phyloP scores from a whole-genome alignment of 495 filamentous ascomycete species.

The Penicillium pulvis region DNA sequence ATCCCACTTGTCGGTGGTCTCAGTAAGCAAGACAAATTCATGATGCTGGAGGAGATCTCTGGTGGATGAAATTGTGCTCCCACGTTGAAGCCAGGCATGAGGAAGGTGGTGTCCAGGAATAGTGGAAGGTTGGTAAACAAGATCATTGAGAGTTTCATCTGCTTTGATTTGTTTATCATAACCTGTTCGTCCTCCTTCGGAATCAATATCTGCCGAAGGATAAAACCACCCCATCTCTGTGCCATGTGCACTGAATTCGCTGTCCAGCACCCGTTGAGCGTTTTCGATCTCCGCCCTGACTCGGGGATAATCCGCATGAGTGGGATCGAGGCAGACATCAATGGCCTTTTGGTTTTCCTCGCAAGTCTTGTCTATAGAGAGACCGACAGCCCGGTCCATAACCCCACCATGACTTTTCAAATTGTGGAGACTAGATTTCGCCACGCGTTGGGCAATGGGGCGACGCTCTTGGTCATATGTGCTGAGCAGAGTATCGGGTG shows the following conservation, averaged over 20 bases:
- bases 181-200: too few relatives aligned
- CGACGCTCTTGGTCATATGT: constrained; percentile 31
- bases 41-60: neutral
- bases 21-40: too few relatives aligned
- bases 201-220: too few relatives aligned
- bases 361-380: neutral
- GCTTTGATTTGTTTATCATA: too few relatives aligned
- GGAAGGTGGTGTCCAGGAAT: constrained; percentile 19
- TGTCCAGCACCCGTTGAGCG: constrained; percentile 8
- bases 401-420: constrained; percentile 6
- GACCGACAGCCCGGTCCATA: constrained; percentile 15
- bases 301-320: neutral
- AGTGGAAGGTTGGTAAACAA: constrained; percentile 11
- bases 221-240: constrained; percentile 16
- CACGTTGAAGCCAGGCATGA: constrained; percentile 11
- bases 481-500: constrained; percentile 17
- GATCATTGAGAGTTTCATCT: constrained; percentile 6
- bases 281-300: neutral
- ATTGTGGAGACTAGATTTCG: constrained; percentile 12
- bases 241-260: constrained; percentile 13
- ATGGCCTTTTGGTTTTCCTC: constrained; percentile 9
- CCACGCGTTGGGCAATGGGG: constrained; percentile 25
- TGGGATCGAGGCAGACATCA: constrained; percentile 4
- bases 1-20: too few relatives aligned
- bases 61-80: constrained; percentile 3